phyloP scores from a whole-genome alignment of 208 protist species.

The Angomonas deanei region DNA sequence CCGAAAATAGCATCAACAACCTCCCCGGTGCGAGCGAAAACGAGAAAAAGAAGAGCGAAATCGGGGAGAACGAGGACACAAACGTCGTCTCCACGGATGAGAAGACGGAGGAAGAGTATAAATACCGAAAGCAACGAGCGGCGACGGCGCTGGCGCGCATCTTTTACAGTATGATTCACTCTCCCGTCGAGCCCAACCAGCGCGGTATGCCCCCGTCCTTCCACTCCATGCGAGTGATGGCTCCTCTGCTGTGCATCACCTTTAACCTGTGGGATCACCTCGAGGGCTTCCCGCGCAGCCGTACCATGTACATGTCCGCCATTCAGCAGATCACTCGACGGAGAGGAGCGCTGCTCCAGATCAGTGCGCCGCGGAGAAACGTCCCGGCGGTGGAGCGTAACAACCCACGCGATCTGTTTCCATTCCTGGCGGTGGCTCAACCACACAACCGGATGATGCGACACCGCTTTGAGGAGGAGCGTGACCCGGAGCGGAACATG shows the following conservation, averaged over 20 bases:
- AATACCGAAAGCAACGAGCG: background rate
- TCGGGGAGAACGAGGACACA: background rate
- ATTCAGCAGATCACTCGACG: background rate
- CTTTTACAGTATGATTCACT: background rate
- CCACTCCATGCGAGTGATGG: background rate
- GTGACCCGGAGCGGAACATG: no score
- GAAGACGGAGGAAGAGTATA: background rate
- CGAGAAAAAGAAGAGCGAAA: background rate
- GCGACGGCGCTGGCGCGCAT: background rate
- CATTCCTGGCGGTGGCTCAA: no score
- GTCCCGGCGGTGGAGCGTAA: no score
- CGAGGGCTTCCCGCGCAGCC: constrained; percentile 5
- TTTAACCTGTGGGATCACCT: constrained; percentile 3
- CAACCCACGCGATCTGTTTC: no score
- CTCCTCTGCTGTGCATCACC: background rate
- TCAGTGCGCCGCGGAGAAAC: no score
- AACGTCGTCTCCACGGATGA: background rate
- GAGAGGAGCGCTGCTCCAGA: no score
- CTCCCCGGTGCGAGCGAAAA: background rate
- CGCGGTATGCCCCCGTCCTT: background rate
- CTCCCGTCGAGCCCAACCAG: background rate
- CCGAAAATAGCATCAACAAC: background rate
- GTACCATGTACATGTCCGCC: background rate
- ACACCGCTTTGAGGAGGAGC: no score
- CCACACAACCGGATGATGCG: no score